Conservation (phyloP, 23 red algal species). For the Gracilaria gracilis region DNA sequence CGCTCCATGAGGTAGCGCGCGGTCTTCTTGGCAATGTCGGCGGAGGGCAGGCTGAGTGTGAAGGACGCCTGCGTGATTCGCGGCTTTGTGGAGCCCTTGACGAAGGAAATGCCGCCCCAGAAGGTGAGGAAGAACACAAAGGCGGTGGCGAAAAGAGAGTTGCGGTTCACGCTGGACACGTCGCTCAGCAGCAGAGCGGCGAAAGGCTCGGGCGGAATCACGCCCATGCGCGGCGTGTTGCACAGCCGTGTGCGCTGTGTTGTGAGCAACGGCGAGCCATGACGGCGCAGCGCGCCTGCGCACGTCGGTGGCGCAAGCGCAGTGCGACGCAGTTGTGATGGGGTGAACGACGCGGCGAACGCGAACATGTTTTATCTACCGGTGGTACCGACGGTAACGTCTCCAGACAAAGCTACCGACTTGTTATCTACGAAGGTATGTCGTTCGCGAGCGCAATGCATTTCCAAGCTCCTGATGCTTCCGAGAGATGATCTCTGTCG, state of each 20-base stretch:
- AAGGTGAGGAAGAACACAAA: constrained; percentile 86
- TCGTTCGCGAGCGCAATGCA: no score
- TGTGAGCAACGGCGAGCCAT: background rate
- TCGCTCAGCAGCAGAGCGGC: constrained; percentile 34
- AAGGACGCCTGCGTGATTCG: constrained; percentile 80
- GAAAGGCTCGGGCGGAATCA: background rate
- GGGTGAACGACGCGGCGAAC: no score
- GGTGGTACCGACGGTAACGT: no score
- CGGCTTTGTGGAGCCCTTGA: constrained; percentile 84
- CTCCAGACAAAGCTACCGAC: no score
- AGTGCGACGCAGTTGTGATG: no score
- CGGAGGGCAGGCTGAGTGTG: constrained; percentile 39
- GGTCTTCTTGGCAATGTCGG: constrained; percentile 61
- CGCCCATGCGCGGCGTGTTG: background rate
- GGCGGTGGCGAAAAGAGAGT: constrained; percentile 65
- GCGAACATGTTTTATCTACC: no score
- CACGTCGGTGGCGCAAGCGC: no score
- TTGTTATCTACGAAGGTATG: no score
- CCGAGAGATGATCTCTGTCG: no score
- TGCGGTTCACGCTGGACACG: constrained; percentile 58
- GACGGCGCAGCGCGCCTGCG: no score
- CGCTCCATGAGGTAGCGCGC: constrained; percentile 68
- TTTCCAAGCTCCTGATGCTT: no score
- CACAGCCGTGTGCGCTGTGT: no score
- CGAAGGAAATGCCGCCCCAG: constrained; percentile 86